Percentiles rank a stretch among this genome's conserved stretches.
Evolutionary conservation across 768 basidiomycete genomes (phyloP).

Genomic region (Atractiella rhizophila): DNA sequence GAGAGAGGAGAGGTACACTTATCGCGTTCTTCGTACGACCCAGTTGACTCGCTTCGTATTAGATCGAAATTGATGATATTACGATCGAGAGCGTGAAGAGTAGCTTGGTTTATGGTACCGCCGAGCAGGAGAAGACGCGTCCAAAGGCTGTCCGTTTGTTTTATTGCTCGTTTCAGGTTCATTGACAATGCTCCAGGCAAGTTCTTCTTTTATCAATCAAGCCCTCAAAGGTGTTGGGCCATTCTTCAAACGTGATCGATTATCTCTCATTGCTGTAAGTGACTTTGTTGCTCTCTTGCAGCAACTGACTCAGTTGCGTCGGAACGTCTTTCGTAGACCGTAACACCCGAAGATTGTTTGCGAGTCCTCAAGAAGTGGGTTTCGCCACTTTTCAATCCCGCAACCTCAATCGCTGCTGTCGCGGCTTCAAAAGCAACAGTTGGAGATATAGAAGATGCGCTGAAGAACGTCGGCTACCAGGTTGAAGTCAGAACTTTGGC

Average conservation of each 20-base stretch:
- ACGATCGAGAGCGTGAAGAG: slow-evolving; percentile 76
- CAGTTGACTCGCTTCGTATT: not conserved
- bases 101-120: slow-evolving; percentile 59
- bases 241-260: slow-evolving; percentile 45
- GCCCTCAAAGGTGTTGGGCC: slow-evolving; percentile 61
- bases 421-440: slow-evolving; percentile 61
- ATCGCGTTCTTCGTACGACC: slow-evolving; percentile 24
- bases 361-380: slow-evolving; percentile 43
- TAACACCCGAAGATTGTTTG: slow-evolving; percentile 55
- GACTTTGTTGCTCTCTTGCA: not conserved
- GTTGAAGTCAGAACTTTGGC: slow-evolving; percentile 48
- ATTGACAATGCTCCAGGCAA: slow-evolving; percentile 30
- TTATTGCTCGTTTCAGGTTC: not conserved
- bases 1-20: slow-evolving; percentile 48
- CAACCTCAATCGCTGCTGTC: slow-evolving; percentile 49
- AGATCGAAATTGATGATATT: slow-evolving; percentile 59
- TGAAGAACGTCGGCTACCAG: slow-evolving; percentile 45
- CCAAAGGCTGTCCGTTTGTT: slow-evolving; percentile 45
- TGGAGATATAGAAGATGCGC: slow-evolving; percentile 39
- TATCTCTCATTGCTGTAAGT: slow-evolving; percentile 37
- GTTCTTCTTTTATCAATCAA: slow-evolving; percentile 66
- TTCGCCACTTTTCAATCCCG: slow-evolving; percentile 56
- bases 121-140: slow-evolving; percentile 56
- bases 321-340: slow-evolving; percentile 25
- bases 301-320: not conserved